Evolutionary conservation across 2,329 filamentous ascomycete genomes (phyloP).

Genomic region (Aspergillus texensis): DNA sequence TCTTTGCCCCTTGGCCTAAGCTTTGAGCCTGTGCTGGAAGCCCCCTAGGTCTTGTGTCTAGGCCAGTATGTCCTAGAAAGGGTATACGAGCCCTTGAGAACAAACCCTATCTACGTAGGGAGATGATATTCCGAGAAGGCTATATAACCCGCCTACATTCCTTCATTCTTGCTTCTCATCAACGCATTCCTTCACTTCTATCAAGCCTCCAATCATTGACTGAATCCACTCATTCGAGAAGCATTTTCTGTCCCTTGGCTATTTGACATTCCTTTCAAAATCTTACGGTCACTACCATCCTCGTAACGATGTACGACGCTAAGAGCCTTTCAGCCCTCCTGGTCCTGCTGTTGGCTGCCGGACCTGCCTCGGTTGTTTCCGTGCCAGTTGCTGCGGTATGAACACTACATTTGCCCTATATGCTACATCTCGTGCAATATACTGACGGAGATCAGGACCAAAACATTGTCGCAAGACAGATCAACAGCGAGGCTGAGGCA

Average conservation of each 20-base stretch:
- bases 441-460: constrained; percentile 8
- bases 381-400: constrained; percentile 29
- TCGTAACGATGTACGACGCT: constrained; percentile 27
- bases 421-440: constrained; percentile 9
- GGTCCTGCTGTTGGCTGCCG: constrained; percentile 33
- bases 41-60: neutral
- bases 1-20: neutral
- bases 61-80: neutral
- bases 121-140: neutral
- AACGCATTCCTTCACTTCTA: constrained; percentile 11
- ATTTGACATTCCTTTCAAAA: neutral
- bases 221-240: constrained; percentile 5
- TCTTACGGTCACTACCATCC: neutral
- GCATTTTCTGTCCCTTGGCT: neutral
- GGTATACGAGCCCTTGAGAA: neutral
- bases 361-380: constrained; percentile 32
- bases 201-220: constrained; percentile 5
- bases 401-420: neutral
- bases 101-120: neutral
- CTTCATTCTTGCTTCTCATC: constrained; percentile 4
- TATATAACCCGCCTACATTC: constrained; percentile 13
- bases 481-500: constrained; percentile 16
- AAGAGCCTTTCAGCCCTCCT: constrained; percentile 32
- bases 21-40: neutral
- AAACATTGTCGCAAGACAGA: constrained; percentile 6